phyloP scores from a whole-genome alignment of 345 rosid species.

The Raphanus sativus region DNA sequence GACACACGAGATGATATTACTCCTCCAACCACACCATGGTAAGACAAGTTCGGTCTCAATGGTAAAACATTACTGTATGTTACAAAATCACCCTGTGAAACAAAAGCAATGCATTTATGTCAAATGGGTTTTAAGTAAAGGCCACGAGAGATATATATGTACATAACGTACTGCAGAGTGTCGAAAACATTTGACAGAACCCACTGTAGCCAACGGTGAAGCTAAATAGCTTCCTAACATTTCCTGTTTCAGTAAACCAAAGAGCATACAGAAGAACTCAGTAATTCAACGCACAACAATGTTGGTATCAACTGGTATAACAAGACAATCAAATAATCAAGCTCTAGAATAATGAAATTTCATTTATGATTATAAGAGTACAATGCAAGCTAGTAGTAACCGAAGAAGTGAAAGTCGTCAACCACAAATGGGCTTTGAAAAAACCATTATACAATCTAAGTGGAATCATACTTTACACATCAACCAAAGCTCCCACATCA shows the following conservation, averaged over 20 bases:
- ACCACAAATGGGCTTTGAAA: conserved; percentile 19
- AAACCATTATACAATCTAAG: background rate
- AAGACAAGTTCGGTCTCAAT: conserved; percentile 28
- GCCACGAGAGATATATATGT: background rate
- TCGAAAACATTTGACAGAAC: conserved; percentile 23
- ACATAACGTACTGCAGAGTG: conserved; percentile 39
- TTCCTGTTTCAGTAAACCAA: conserved; percentile 37
- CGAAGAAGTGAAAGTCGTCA: background rate
- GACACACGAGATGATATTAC: conserved; percentile 10
- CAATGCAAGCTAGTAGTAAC: background rate
- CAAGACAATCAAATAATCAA: background rate
- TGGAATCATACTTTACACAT: background rate
- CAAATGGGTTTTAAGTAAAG: background rate
- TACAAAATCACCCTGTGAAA: conserved; percentile 52
- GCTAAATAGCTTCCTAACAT: conserved; percentile 61
- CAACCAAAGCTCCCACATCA: background rate
- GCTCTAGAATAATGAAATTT: too few species aligned
- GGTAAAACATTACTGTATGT: conserved; percentile 29
- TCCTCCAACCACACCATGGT: conserved; percentile 27
- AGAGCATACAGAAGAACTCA: background rate
- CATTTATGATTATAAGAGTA: too few species aligned
- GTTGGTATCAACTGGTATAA: background rate
- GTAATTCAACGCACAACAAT: background rate
- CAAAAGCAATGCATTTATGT: background rate
- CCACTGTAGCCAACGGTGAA: conserved; percentile 52